Percentiles rank a stretch among this genome's conserved stretches.
Evolutionary conservation across 331 rosid species (phyloP).

Genomic region (Prunus yedoensis): DNA sequence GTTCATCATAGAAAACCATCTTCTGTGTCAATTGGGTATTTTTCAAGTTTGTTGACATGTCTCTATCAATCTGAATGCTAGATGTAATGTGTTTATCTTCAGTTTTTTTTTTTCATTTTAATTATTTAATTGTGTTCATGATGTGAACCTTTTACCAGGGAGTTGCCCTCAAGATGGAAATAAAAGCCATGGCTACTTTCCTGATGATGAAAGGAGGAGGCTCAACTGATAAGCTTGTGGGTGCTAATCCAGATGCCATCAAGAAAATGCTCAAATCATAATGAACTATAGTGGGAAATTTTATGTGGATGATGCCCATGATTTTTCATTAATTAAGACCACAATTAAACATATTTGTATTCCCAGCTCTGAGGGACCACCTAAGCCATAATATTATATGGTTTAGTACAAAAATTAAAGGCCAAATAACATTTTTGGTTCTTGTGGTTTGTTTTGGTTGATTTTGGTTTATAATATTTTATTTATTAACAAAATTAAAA

Average conservation of each 20-base stretch:
- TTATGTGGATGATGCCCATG: too few relatives aligned
- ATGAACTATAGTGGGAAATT: too few relatives aligned
- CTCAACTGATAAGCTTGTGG: slow-evolving; percentile 45
- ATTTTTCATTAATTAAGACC: too few relatives aligned
- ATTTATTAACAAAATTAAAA: too few relatives aligned
- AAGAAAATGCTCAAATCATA: slow-evolving; percentile 33
- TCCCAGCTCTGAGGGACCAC: too few relatives aligned
- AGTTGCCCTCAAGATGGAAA: slow-evolving; percentile 49
- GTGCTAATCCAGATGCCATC: slow-evolving; percentile 55
- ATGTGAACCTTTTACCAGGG: slow-evolving; percentile 28
- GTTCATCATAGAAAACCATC: background rate
- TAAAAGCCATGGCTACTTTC: slow-evolving; percentile 56
- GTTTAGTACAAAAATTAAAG: too few relatives aligned
- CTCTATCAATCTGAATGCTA: background rate
- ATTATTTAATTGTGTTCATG: background rate
- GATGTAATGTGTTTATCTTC: background rate
- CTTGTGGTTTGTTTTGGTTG: too few relatives aligned
- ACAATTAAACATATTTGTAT: too few relatives aligned
- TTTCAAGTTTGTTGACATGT: slow-evolving; percentile 1
- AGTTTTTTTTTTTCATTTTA: background rate
- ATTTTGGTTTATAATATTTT: too few relatives aligned
- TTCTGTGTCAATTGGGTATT: background rate
- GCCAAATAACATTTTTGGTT: too few relatives aligned
- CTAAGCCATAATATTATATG: too few relatives aligned
- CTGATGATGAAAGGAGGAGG: slow-evolving; percentile 45